Evolutionary conservation across 495 filamentous ascomycete genomes (phyloP), one percentile per base, ranked within the genome.

Genomic region (Penicillium roqueforti): DNA sequence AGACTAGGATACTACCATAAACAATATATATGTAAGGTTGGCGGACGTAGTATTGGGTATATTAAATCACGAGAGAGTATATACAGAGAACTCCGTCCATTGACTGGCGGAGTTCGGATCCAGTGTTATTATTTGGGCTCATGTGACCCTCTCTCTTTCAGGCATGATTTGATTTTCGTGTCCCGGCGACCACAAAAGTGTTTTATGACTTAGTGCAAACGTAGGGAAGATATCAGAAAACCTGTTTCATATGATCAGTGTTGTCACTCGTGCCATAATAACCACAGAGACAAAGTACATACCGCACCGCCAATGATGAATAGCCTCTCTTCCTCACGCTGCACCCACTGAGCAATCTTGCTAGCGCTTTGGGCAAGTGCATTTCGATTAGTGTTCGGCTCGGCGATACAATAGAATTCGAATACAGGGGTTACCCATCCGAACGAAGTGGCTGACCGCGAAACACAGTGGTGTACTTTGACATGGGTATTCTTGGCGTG

Each of bases 231-330:
- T 11, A 19, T 52, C 14, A 69, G 41, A 70, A 70, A 31, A 69
- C 66, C 64, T 68, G 42, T 14, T 5, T 1, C n/a, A 19, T 7
- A 13, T 39, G 22, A 46, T 61, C 16, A 60, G 52, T 22, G n/a
- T 34, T 6, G 32, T 13, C 3, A 11, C 19, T 11, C 34, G 7
- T 7, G 37, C 14, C 6, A 5, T 3, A 36, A 29, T 4, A 13
- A 41, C 16, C 25, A 18, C 0, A 1, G 26, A 28, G 20, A 40
- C 3, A 28, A 36, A 16, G 14, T 47, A 71, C 79, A 61, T 66
- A 93, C 91, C 14, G 91, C 92, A 6, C 92, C 92, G 3, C 92
- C 92, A 63, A 96, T 91, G 44, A 98, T 95, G 66, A 97, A 99
- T 7, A 97, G 64, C 54, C 93, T 77, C 63, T 97, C 90, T 70